phyloP scores from a whole-genome alignment of 257 asterid species.

The Nicotiana obtusifolia region DNA sequence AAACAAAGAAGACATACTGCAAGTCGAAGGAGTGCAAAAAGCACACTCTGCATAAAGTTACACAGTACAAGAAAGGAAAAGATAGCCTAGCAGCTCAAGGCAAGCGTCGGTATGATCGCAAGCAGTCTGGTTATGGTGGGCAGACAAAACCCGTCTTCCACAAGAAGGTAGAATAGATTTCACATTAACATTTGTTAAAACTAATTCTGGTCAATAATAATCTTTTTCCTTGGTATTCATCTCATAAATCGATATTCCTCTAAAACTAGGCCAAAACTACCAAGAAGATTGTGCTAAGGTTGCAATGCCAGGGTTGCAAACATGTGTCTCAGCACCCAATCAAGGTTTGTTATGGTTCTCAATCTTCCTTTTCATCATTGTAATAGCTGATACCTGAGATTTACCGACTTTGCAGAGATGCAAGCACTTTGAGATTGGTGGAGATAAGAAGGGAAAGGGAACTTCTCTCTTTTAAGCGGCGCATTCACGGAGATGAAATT shows the following conservation, averaged over 20 bases:
- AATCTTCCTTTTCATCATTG: not conserved
- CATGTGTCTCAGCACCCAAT: conserved; percentile 11
- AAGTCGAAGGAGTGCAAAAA: conserved; percentile 6
- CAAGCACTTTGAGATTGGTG: conserved; percentile 8
- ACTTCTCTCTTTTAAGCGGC: conserved; percentile 4
- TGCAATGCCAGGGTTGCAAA: conserved; percentile 9
- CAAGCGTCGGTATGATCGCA: conserved; percentile 8
- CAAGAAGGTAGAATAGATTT: not conserved
- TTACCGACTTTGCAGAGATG: not conserved
- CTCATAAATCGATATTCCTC: not conserved
- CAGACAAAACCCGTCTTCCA: conserved; percentile 6
- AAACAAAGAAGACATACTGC: conserved; percentile 7
- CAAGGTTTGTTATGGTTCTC: not conserved
- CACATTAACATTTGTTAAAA: not conserved
- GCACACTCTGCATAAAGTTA: conserved; percentile 1
- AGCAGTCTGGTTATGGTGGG: conserved; percentile 13
- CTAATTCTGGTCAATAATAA: not conserved
- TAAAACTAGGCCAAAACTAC: conserved; percentile 1
- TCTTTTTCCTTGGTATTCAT: not conserved
- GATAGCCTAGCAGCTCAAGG: conserved; percentile 10
- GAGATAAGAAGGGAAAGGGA: conserved; percentile 9
- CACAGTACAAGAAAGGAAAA: conserved; percentile 9
- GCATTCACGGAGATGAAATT: not conserved
- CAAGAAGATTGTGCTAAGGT: conserved; percentile 12
- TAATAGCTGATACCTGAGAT: not conserved